Conservation (phyloP, 345 rosid species). For the Aethionema arabicum region DNA sequence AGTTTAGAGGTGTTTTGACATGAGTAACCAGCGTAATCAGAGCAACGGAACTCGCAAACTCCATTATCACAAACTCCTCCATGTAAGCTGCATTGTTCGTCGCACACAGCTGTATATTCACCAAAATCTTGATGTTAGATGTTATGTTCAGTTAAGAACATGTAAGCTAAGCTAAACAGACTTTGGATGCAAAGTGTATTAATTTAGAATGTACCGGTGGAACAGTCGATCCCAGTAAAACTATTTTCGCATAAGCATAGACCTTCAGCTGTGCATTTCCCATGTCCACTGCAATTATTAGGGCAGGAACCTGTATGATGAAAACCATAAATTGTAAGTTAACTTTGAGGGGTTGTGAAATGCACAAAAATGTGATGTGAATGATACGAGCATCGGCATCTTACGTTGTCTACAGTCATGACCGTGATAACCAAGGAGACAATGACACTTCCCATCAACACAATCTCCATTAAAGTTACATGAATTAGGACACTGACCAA, state of each 20-base stretch:
- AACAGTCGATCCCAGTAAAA: slow-evolving; percentile 89
- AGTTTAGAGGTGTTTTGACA: slow-evolving; percentile 96
- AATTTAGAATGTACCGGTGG: slow-evolving; percentile 60
- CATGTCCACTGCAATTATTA: slow-evolving; percentile 69
- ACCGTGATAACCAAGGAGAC: slow-evolving; percentile 90
- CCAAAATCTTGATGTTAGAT: slow-evolving; percentile 1
- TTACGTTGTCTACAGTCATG: slow-evolving; percentile 86
- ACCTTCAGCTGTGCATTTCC: slow-evolving; percentile 78
- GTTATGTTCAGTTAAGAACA: not conserved
- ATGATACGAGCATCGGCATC: slow-evolving; percentile 39
- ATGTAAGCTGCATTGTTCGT: slow-evolving; percentile 97
- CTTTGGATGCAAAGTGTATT: not conserved
- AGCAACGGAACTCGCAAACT: slow-evolving; percentile 97
- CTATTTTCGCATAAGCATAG: slow-evolving; percentile 73
- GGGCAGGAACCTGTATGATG: slow-evolving; percentile 76
- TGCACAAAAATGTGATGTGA: not conserved
- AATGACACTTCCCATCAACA: slow-evolving; percentile 76
- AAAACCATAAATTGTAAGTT: slow-evolving; percentile 17
- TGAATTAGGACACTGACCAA: slow-evolving; percentile 77
- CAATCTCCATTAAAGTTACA: slow-evolving; percentile 95
- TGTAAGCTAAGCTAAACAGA: not conserved
- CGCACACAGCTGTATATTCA: slow-evolving; percentile 73
- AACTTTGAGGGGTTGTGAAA: slow-evolving; percentile 15
- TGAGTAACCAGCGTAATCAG: slow-evolving; percentile 96
- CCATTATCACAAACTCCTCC: slow-evolving; percentile 99